A percentile compares a stretch with the other conserved stretches of the same genome.
Conservation (phyloP, 306 rosid genomes). For the Castanospermum australe region DNA sequence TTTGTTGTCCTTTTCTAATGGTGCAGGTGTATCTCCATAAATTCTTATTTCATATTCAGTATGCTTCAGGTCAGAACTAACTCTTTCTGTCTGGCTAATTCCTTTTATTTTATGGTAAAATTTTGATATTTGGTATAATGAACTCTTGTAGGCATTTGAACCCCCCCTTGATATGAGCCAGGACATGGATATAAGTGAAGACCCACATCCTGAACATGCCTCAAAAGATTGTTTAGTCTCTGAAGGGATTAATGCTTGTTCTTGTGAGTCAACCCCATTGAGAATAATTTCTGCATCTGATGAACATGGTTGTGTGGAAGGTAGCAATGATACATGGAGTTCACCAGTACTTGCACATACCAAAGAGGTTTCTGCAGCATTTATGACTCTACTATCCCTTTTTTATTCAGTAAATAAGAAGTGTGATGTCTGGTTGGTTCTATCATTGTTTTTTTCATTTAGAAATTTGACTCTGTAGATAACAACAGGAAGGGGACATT, state of each 20-base stretch:
- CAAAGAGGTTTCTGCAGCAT: constrained; percentile 56
- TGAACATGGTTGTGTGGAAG: constrained; percentile 48
- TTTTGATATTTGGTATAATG: constrained; percentile 7
- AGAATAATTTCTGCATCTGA: constrained; percentile 49
- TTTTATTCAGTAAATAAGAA: constrained; percentile 28
- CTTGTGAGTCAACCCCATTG: constrained; percentile 47
- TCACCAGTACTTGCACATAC: constrained; percentile 24
- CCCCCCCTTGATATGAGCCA: constrained; percentile 93
- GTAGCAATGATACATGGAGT: constrained; percentile 36
- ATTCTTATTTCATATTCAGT: constrained; percentile 79
- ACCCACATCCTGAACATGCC: constrained; percentile 35
- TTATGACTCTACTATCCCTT: constrained; percentile 13
- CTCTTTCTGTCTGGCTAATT: background rate
- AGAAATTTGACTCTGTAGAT: constrained; percentile 75
- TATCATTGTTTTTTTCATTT: constrained; percentile 46
- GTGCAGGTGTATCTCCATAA: constrained; percentile 82
- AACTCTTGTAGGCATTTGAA: constrained; percentile 73
- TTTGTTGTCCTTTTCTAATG: constrained; percentile 27
- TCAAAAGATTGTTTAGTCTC: constrained; percentile 33
- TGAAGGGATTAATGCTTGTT: constrained; percentile 42
- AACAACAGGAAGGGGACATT: constrained; percentile 69
- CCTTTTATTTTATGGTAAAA: background rate
- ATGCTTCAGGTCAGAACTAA: constrained; percentile 84
- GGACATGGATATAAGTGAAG: constrained; percentile 54
- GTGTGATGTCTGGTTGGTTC: constrained; percentile 31